Evolutionary conservation across 1,139 yeast species (phyloP).

Genomic region (Geotrichum cucujoidarum): DNA sequence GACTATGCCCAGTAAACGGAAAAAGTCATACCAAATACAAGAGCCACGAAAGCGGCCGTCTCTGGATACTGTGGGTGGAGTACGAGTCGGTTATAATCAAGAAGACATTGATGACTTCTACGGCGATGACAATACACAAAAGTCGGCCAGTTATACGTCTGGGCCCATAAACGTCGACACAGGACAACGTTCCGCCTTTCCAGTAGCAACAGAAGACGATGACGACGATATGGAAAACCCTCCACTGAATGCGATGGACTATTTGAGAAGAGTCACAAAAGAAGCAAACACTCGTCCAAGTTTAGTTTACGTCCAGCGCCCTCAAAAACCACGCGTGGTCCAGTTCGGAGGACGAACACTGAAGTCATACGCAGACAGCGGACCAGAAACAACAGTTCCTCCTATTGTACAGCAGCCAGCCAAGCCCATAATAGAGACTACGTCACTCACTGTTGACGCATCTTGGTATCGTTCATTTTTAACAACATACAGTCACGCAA

Average conservation of each 20-base stretch:
- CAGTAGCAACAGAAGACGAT: slow-evolving; percentile 27
- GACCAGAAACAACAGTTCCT: slow-evolving; percentile 7
- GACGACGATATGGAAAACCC: slow-evolving; percentile 11
- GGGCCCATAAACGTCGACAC: slow-evolving; percentile 37
- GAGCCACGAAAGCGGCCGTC: slow-evolving; percentile 8
- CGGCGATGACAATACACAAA: neutral
- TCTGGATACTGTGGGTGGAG: neutral
- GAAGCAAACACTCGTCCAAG: slow-evolving; percentile 27
- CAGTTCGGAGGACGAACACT: slow-evolving; percentile 7
- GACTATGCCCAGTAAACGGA: slow-evolving; percentile 3
- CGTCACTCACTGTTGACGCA: slow-evolving; percentile 14
- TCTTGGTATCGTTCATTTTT: slow-evolving; percentile 23
- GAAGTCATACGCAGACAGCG: slow-evolving; percentile 7
- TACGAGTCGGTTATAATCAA: neutral
- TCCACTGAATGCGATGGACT: slow-evolving; percentile 26
- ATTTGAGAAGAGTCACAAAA: slow-evolving; percentile 25
- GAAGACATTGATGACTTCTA: neutral
- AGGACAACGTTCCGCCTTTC: slow-evolving; percentile 45
- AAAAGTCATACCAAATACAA: neutral
- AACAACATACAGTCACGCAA: slow-evolving; percentile 19
- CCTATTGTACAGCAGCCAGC: neutral
- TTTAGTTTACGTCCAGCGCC: slow-evolving; percentile 15
- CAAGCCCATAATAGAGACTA: neutral
- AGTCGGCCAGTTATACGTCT: slow-evolving; percentile 21
- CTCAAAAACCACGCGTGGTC: neutral